Evolutionary conservation across 2,329 filamentous ascomycete species (phyloP), one percentile per base, ranked within the genome.

Genomic region (Ophiostoma himal-ulmi): DNA sequence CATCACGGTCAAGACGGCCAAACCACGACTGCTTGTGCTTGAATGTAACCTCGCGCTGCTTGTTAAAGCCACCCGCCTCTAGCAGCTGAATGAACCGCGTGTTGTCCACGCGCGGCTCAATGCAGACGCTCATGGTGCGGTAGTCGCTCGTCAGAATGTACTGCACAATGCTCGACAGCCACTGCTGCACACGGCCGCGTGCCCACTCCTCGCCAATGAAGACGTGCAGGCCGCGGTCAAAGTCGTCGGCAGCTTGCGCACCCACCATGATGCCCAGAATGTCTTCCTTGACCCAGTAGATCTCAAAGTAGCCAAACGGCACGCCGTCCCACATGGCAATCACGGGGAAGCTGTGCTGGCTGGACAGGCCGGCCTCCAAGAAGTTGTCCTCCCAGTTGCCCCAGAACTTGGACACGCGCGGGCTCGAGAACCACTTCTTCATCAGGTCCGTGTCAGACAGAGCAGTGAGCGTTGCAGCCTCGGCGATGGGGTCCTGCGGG

Each of bases 231-330:
- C 95, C 95, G 7, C 95, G 84, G 75, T 98, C 94, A 80, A 91
- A 98, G 75, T 97, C 91, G 8, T 86, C 87, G 0, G 89, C 87
- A 0, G 67, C 87, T 0, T 65, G 66, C 0, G 70, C 71, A 78
- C 88, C 84, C 4, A 96, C 79, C 73, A 92, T 84, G 67, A 84
- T 85, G 0, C 92, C 93, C 0, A 99, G 78, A 0, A 83, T 81
- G 76, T 98, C 95, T 78, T 99, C 95, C 76, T 96, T 97, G 3
- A 95, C 93, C 94, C 95, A 99, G 81, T 99, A 99, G 44, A 99
- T 86, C 81, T 99, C 95, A 77, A 99, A 97, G 78, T 96, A 99
- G 0, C 93, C 95, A 80, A 98, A 99, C 0, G 94, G 94, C 72
- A 94, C 90, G 13, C 93, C 94, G 75, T 98, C 93, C 92, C 94